These are phyloP conservation scores for Wickerhamomyces sp. DNA, from an alignment of 1,139 yeast species.

Conservation along the genomic window DNA sequence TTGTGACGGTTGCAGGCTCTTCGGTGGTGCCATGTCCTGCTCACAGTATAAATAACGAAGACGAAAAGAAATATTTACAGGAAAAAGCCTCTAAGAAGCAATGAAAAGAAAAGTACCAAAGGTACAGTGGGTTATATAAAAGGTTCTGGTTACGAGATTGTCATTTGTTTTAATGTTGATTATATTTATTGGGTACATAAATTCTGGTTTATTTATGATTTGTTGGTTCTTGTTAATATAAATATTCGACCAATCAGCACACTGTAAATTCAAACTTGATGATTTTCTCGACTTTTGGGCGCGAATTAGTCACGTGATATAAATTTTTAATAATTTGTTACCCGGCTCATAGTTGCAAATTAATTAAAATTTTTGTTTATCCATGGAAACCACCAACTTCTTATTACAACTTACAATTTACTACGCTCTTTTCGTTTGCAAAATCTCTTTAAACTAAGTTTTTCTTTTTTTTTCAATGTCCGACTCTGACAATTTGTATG, in stretches of 20 bases:
- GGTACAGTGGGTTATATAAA: not conserved
- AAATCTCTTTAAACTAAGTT: not conserved
- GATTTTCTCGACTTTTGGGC: not conserved
- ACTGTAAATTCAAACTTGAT: conserved; percentile 2
- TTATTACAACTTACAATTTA: too few relatives aligned
- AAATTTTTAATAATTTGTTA: too few relatives aligned
- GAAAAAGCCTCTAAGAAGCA: not conserved
- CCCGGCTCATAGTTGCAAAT: too few relatives aligned
- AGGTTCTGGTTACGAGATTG: not conserved
- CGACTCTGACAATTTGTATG: conserved; percentile 4
- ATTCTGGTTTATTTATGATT: not conserved
- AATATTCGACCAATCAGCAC: conserved; percentile 4
- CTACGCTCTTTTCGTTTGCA: not conserved
- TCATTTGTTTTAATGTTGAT: not conserved
- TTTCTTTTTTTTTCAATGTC: conserved; percentile 1
- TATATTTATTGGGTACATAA: conserved; percentile 1
- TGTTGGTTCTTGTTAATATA: not conserved
- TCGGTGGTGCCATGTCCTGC: conserved; percentile 39
- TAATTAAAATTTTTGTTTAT: too few relatives aligned
- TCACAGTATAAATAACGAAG: conserved; percentile 34
- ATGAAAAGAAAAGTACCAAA: not conserved
- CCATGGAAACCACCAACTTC: too few relatives aligned
- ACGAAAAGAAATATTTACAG: conserved; percentile 19
- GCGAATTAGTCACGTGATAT: not conserved
- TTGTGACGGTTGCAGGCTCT: conserved; percentile 35